These are phyloP conservation scores for Paspalum notatum DNA, from an alignment of 176 grass and related monocot species.

Conservation along the genomic window DNA sequence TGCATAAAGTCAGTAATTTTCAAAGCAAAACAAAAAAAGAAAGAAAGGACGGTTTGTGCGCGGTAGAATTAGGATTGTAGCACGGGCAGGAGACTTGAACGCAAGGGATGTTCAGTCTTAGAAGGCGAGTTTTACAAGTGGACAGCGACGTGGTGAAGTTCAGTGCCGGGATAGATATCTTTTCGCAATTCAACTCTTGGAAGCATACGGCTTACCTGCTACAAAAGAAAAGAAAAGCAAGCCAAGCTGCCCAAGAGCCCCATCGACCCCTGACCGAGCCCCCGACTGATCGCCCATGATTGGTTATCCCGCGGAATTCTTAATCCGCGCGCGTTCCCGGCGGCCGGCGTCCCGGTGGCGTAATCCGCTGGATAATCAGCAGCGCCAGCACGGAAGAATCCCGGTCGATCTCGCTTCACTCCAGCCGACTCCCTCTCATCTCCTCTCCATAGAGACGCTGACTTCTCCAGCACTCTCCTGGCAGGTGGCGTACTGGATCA, in stretches of 20 bases:
- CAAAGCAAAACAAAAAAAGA: not conserved
- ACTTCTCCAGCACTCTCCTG: conserved; percentile 32
- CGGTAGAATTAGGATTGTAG: conserved; percentile 11
- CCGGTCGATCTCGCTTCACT: conserved; percentile 35
- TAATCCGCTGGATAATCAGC: conserved; percentile 29
- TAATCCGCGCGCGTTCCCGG: not conserved
- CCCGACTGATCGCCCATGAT: conserved; percentile 14
- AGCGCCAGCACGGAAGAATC: conserved; percentile 12
- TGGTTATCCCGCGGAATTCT: conserved; percentile 29
- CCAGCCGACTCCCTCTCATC: not conserved
- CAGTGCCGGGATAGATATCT: conserved; percentile 15
- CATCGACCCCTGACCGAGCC: too few species aligned
- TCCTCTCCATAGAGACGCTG: conserved; percentile 4
- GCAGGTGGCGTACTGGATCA: too few species aligned
- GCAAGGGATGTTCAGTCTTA: conserved; percentile 57
- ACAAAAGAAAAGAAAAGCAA: conserved; percentile 51
- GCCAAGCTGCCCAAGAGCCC: not conserved
- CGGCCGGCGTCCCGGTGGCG: conserved; percentile 30
- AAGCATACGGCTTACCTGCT: conserved; percentile 49
- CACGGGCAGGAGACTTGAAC: conserved; percentile 49
- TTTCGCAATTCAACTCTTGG: conserved; percentile 22
- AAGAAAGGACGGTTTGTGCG: not conserved
- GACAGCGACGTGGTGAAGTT: conserved; percentile 35
- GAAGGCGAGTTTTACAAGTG: conserved; percentile 57
- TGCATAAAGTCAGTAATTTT: not conserved